Evolutionary conservation across 257 asterid genomes (phyloP).

Genomic region (Salvia splendens): DNA sequence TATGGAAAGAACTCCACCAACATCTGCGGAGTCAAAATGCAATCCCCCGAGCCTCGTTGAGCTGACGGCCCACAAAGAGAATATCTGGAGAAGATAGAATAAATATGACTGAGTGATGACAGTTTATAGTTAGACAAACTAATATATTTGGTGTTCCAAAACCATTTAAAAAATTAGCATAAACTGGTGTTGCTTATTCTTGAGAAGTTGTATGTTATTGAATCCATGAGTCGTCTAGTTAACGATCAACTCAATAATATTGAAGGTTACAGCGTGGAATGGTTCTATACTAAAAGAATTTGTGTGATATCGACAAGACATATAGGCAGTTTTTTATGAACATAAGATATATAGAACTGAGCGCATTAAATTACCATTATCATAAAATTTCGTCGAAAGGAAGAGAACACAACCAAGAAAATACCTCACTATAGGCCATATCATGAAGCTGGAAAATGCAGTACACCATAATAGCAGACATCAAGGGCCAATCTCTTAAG

Average conservation of each 20-base stretch:
- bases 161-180: neutral
- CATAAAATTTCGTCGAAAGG: neutral
- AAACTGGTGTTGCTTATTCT: neutral
- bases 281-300: too few species aligned
- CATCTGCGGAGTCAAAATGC: slow-evolving; percentile 59
- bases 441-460: slow-evolving; percentile 87
- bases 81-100: slow-evolving; percentile 49
- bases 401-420: neutral
- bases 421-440: slow-evolving; percentile 87
- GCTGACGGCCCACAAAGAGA: slow-evolving; percentile 89
- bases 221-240: neutral
- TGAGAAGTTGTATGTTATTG: slow-evolving; percentile 9
- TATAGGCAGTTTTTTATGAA: neutral
- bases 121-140: neutral
- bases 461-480: slow-evolving; percentile 73
- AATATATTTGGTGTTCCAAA: neutral
- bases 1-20: slow-evolving; percentile 77
- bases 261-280: too few species aligned
- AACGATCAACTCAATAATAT: neutral
- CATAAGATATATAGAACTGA: neutral
- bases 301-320: too few species aligned
- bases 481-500: slow-evolving; percentile 66
- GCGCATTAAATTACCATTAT: neutral
- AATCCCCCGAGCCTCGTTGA: slow-evolving; percentile 74
- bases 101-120: neutral